Evolutionary conservation across 306 rosid genomes (phyloP).

Genomic region (Trifolium fragiferum): DNA sequence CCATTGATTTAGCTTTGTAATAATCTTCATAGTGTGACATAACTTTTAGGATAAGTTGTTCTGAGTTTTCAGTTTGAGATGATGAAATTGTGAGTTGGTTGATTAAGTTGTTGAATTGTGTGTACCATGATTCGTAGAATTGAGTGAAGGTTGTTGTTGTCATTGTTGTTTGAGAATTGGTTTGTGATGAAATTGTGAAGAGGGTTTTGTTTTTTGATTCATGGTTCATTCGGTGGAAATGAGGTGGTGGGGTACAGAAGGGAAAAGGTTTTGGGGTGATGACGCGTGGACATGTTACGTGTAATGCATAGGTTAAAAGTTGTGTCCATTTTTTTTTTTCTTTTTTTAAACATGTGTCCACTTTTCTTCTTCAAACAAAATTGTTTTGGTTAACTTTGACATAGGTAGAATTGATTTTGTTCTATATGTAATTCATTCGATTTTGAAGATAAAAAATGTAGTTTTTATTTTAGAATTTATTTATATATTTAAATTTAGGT

Average conservation of each 20-base stretch:
- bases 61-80: not conserved
- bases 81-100: constrained; percentile 42
- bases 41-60: constrained; percentile 50
- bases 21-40: constrained; percentile 66
- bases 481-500: no score
- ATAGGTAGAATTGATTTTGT: no score
- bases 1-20: constrained; percentile 54
- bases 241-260: not conserved
- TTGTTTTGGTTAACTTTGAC: no score
- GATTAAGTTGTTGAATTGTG: constrained; percentile 46
- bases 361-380: no score
- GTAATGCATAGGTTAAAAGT: not conserved
- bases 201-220: not conserved
- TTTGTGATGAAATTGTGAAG: not conserved
- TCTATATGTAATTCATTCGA: no score
- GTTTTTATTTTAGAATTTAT: no score
- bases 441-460: no score
- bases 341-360: no score
- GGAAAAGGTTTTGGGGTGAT: not conserved
- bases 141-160: not conserved
- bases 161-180: not conserved
- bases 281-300: not conserved
- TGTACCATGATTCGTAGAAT: constrained; percentile 70
- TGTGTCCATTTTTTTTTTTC: no score
- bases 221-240: not conserved